Conservation (phyloP, 1,139 yeast species). For the Suhomyces atakaporum region DNA sequence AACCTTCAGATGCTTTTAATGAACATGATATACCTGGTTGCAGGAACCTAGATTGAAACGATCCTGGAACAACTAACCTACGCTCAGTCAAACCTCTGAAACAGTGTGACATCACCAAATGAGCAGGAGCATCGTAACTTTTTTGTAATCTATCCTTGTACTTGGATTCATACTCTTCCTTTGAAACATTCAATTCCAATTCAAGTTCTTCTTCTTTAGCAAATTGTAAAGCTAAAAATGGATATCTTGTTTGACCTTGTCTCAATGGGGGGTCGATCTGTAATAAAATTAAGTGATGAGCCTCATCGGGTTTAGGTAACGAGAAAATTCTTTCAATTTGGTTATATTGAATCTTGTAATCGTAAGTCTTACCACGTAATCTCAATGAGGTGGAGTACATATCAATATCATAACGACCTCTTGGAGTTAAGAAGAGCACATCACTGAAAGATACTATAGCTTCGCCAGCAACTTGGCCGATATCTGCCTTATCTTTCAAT, state of each 20-base stretch:
- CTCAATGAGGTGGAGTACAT: conserved; percentile 88
- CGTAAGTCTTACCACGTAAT: conserved; percentile 95
- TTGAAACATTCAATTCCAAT: conserved; percentile 82
- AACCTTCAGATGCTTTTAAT: conserved; percentile 93
- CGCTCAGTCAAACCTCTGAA: conserved; percentile 89
- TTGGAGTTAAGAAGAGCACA: conserved; percentile 89
- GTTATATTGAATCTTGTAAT: conserved; percentile 89
- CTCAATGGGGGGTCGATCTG: conserved; percentile 92
- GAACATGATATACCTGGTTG: conserved; percentile 92
- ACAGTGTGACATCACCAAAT: conserved; percentile 84
- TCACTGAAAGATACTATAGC: conserved; percentile 95
- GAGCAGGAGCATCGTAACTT: conserved; percentile 80
- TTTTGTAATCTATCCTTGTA: conserved; percentile 78
- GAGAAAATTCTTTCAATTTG: conserved; percentile 90
- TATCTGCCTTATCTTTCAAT: conserved; percentile 91
- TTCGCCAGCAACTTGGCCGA: conserved; percentile 94
- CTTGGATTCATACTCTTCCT: conserved; percentile 74
- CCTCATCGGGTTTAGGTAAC: conserved; percentile 91
- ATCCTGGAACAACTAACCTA: conserved; percentile 84
- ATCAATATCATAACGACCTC: conserved; percentile 97
- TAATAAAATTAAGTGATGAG: conserved; percentile 81
- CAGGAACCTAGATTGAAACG: conserved; percentile 67
- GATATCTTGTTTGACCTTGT: conserved; percentile 95
- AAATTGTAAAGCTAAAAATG: conserved; percentile 88
- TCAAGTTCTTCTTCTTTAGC: conserved; percentile 88